Base-by-base conservation (phyloP, 129 eudicot genomes). In the Rutidosis leptorrhynchoides region DNA sequence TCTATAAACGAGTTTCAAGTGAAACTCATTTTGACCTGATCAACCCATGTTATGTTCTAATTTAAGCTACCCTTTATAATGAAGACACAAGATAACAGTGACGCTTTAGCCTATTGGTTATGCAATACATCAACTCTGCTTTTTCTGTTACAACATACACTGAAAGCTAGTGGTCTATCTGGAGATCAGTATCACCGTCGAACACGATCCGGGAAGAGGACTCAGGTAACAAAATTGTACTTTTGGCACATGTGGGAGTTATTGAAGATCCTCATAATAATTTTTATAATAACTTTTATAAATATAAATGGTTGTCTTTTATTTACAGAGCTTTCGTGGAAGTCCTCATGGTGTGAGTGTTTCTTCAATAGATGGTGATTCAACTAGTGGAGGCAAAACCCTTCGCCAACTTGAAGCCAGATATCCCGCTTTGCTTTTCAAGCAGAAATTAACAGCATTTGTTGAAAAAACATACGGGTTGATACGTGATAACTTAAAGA, bases 361-460 rank as follows among this genome's bases (percentile, higher is more conserved):
- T 73, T 71, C 91, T 67, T 27, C 75, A 35, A 55, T 70, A 32
- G 78, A 77, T 59, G 83, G 80, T 64, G 95, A 83, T 58, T 25
- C 71, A 40, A 69, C 81, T 43, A 68, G 90, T 72, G 80, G 85
- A 76, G 64, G 21, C 24, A 83, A 84, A 62, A 71, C 76, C 14
- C 46, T 80, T 66, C 78, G 79, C 49, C 86, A 74, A 71, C 71
- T 85, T 67, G 97, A 91, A 69, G 86, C 96, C 67, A 85, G 83
- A 77, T 92, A 92, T 77, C 96, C 98, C 14, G 91, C 98, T 58
- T 72, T 84, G 78, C 86, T 88, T 71, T 92, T 92, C 60, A 92
- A 92, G 65, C 98, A 92, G 80, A 95, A 92, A 79, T 60, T 92
- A 51, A 89, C 92, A 45, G 98, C 98, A 67, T 92, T 83, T 45